Evolutionary conservation across 768 basidiomycete genomes (phyloP), one percentile per base, ranked within the genome.

Genomic region (Chalciporus sphaerocephalus): DNA sequence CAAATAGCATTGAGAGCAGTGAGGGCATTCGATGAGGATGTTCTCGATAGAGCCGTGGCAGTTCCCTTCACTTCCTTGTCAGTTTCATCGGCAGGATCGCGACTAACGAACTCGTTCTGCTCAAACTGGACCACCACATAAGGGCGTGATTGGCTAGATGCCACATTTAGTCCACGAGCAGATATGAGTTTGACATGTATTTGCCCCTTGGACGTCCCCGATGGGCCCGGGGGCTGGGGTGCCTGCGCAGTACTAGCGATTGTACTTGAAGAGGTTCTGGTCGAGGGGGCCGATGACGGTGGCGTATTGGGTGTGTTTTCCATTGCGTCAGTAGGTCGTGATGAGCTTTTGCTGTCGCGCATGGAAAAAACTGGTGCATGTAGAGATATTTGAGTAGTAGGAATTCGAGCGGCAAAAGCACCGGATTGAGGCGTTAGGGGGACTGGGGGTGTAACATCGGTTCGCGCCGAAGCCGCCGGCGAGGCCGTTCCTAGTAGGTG

Each of bases 41-140:
- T 76, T 53, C 76, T 69, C 15, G 76, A 81, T 32, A 80, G 62
- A 46, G 64, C 69, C 8, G 76, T 82, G 4, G 92, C 78, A 32
- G 77, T 76, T 56, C 90, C 92, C 64, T 85, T 91, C 67, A 90
- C 87, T 68, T 92, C 89, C 73, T 89, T 92, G 72, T 88, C 89
- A 15, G 76, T 71, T 65, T 91, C 89, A 53, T 82, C 80, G 20
- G 85, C 88, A 21, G 92, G 90, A 65, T 95, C 90, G 36, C 96
- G 74, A 56, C 84, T 85, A 65, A 99, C 85, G 62, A 97, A 99
- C 69, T 99, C 96, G 76, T 92, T 97, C 69, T 98, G 89, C 73
- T 99, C 96, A 68, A 97, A 99, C 67, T 93, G 88, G 55, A 94
- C 93, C 64, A 98, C 94, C 57, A 93, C 89, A 65, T 99, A 98